Base-by-base conservation (phyloP, 2,329 filamentous ascomycete genomes). In the Xylaria sp. region DNA sequence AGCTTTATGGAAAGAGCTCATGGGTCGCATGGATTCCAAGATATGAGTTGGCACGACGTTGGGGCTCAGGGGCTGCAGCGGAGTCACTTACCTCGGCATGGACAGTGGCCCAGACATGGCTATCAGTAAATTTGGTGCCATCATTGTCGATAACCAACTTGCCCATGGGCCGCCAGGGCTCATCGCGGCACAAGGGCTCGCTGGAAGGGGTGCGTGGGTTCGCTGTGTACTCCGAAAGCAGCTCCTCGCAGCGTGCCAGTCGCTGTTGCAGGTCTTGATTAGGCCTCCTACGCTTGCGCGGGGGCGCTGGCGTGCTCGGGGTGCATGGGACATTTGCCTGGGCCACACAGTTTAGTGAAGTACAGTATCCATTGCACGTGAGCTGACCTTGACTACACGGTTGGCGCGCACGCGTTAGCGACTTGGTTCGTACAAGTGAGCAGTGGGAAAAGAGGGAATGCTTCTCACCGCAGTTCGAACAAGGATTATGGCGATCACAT, bases 251-350 rank as follows among this genome's bases (percentile, higher is more conserved):
- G 57, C 84, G 78, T 3, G 84, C 83, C 35, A 87, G 77, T 38
- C 85, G 80, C 72, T 87, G 85, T 68, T 87, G 85, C 11, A 87
- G 78, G 67, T 87, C 85, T 68, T 87, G 85, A 54, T 87, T 87
- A 9, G 85, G 85, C 48, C 84, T 77, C 64, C 83, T 78, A 40
- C 85, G 80, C 75, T 87, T 87, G 59, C 85, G 81, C 27, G 84
- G 82, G 5, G 85, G 85, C 7, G 85, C 85, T 1, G 85, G 85
- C 19, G 82, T 86, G 66, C 84, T 87, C 3, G 85, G 85, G 10
- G 82, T 85, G 67, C 85, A 87, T 59, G 80, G 79, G 56, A 86
- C 83, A 68, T 85, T 85, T 69, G 85, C 83, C 85, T 87, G 62
- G 38, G 29, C 38, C 35, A 47, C 38, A 41, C 48, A 54, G 29